phyloP scores from a whole-genome alignment of 208 protist genomes.

The Leishmania mexicana region DNA sequence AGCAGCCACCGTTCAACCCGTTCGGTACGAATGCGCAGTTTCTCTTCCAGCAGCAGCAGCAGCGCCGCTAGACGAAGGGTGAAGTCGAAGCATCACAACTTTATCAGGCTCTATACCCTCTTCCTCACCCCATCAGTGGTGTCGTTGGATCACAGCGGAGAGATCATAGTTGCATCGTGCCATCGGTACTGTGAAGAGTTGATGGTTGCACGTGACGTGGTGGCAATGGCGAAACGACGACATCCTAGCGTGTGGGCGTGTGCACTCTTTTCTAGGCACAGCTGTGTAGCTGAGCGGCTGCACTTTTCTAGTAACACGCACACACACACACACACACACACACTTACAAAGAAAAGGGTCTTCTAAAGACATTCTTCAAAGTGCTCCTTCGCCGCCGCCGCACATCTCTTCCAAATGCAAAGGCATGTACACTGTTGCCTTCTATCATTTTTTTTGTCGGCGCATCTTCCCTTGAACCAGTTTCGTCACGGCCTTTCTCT shows the following conservation, averaged over 20 bases:
- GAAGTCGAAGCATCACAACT: not conserved
- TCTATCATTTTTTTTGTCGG: not conserved
- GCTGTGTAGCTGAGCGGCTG: not conserved
- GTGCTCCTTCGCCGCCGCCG: not conserved
- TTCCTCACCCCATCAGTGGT: not conserved
- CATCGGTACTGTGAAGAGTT: not conserved
- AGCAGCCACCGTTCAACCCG: slow-evolving; percentile 28
- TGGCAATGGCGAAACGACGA: not conserved
- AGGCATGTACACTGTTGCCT: not conserved
- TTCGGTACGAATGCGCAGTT: slow-evolving; percentile 53
- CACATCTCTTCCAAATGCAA: not conserved
- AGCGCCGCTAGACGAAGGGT: slow-evolving; percentile 20
- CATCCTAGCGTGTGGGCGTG: not conserved
- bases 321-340: not conserved
- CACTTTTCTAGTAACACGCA: not conserved
- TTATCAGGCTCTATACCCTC: not conserved
- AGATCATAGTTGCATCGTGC: not conserved
- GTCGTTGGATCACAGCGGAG: not conserved
- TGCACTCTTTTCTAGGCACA: not conserved
- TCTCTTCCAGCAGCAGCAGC: slow-evolving; percentile 54
- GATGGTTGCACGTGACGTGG: not conserved
- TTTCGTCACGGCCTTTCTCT: not conserved
- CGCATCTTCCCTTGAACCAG: not conserved
- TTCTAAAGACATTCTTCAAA: not conserved
- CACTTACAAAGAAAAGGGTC: not conserved